Evolutionary conservation across 345 rosid species (phyloP).

Genomic region (Moricandia arvensis): DNA sequence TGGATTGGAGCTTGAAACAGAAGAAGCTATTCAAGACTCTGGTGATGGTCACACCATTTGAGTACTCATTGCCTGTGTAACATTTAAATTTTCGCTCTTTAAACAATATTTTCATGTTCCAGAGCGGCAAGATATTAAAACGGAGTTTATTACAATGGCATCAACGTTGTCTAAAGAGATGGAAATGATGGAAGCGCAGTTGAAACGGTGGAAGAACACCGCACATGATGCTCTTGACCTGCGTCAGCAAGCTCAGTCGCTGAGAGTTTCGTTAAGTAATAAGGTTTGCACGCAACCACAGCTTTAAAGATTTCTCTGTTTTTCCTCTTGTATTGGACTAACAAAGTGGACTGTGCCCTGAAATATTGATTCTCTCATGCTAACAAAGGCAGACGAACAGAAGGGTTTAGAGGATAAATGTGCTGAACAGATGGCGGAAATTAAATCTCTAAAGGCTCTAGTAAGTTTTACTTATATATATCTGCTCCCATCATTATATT

Average conservation of each 20-base stretch:
- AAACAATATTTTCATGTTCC: constrained; percentile 31
- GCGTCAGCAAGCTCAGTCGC: constrained; percentile 62
- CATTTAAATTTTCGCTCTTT: constrained; percentile 15
- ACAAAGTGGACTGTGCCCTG: constrained; percentile 18
- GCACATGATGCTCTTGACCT: constrained; percentile 74
- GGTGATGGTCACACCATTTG: constrained; percentile 43
- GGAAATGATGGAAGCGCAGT: constrained; percentile 89
- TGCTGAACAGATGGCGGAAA: constrained; percentile 61
- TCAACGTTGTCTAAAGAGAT: constrained; percentile 91
- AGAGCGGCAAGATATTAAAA: constrained; percentile 87
- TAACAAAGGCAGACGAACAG: constrained; percentile 65
- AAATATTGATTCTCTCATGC: constrained; percentile 33
- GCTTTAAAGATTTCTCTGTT: constrained; percentile 18
- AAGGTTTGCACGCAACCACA: constrained; percentile 53
- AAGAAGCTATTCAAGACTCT: constrained; percentile 83
- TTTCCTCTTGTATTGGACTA: no score
- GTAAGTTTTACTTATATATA: constrained; percentile 44
- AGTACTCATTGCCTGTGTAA: constrained; percentile 17
- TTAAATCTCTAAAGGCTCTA: constrained; percentile 58
- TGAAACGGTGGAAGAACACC: constrained; percentile 85
- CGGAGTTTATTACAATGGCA: constrained; percentile 83
- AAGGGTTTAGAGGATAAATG: constrained; percentile 56
- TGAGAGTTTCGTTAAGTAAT: constrained; percentile 55
- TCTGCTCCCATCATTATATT: constrained; percentile 9
- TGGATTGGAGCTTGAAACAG: constrained; percentile 79